Percentiles rank a stretch among this genome's conserved stretches.
Evolutionary conservation across 1,284 basidiomycete genomes (phyloP).

Genomic region (Sanghuangporus weigelae): DNA sequence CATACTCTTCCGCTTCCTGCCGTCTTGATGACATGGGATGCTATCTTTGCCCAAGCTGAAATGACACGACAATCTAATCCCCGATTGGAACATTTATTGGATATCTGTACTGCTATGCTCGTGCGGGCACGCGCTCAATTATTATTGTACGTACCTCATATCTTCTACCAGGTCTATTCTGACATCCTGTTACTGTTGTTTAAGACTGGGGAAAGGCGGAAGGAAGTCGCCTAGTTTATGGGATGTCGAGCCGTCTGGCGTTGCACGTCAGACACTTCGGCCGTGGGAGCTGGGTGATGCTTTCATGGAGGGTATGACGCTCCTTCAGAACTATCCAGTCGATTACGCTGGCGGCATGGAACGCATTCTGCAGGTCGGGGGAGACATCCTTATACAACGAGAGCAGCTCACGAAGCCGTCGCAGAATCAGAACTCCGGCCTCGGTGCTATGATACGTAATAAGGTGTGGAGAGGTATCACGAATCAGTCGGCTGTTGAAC

Average conservation of each 20-base stretch:
- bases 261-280: slow-evolving; percentile 40
- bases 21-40: slow-evolving; percentile 64
- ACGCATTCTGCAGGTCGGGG: slow-evolving; percentile 59
- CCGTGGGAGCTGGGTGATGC: slow-evolving; percentile 56
- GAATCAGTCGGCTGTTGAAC: slow-evolving; percentile 35
- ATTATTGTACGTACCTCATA: slow-evolving; percentile 38
- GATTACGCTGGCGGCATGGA: slow-evolving; percentile 63
- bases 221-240: slow-evolving; percentile 47
- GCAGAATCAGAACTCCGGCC: slow-evolving; percentile 33
- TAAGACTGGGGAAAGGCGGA: slow-evolving; percentile 49
- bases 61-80: slow-evolving; percentile 50
- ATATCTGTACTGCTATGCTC: slow-evolving; percentile 65
- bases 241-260: slow-evolving; percentile 40
- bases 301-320: slow-evolving; percentile 58
- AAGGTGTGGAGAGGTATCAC: slow-evolving; percentile 66
- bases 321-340: slow-evolving; percentile 61
- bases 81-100: slow-evolving; percentile 61
- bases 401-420: slow-evolving; percentile 32
- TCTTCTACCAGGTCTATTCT: not conserved
- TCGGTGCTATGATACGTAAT: slow-evolving; percentile 53
- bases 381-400: slow-evolving; percentile 51
- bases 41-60: slow-evolving; percentile 54
- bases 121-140: slow-evolving; percentile 50
- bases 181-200: not conserved
- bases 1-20: slow-evolving; percentile 63